These are phyloP conservation scores for Naumovozyma baii DNA, from an alignment of 805 yeast species.

Conservation along the genomic window DNA sequence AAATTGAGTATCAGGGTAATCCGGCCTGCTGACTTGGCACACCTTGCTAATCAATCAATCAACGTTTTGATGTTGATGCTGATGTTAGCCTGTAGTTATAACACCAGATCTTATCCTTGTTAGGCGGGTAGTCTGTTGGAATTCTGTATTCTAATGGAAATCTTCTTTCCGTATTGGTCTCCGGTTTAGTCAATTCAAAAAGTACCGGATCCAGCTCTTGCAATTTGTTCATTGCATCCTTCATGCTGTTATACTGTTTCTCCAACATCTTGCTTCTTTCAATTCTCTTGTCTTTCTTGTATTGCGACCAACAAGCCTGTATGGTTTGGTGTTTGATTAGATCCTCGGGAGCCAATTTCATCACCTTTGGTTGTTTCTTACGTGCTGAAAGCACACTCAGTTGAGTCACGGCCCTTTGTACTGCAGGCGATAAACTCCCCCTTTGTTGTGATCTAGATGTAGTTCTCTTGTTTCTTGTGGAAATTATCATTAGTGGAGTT, in stretches of 20 bases:
- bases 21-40: background rate
- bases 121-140: constrained; percentile 86
- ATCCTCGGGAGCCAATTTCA: constrained; percentile 66
- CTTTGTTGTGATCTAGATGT: constrained; percentile 25
- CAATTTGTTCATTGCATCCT: constrained; percentile 66
- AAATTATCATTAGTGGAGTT: constrained; percentile 4
- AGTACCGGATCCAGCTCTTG: constrained; percentile 42
- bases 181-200: constrained; percentile 50
- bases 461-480: constrained; percentile 44
- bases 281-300: constrained; percentile 43
- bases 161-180: constrained; percentile 35
- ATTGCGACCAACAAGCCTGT: constrained; percentile 69
- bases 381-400: constrained; percentile 78
- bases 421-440: constrained; percentile 35
- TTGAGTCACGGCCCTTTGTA: constrained; percentile 40
- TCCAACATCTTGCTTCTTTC: constrained; percentile 36
- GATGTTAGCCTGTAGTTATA: background rate
- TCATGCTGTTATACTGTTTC: constrained; percentile 56
- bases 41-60: background rate
- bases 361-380: constrained; percentile 76
- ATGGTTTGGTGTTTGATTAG: constrained; percentile 75
- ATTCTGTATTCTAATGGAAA: constrained; percentile 78
- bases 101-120: constrained; percentile 18
- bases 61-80: background rate
- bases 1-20: background rate